Evolutionary conservation across 1,284 basidiomycete genomes (phyloP).

Genomic region (Athelia sp.): DNA sequence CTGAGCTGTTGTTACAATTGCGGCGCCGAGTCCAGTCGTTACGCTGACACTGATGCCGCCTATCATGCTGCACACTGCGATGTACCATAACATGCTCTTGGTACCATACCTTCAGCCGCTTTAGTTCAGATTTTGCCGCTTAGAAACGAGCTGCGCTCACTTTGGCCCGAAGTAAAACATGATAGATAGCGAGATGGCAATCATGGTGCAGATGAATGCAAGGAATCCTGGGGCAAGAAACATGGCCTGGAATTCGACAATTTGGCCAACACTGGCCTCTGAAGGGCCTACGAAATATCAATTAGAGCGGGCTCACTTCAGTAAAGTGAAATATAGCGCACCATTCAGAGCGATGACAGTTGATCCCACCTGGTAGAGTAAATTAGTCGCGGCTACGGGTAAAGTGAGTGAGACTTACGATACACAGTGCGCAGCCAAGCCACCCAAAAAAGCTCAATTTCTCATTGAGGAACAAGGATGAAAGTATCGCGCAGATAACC

Average conservation of each 20-base stretch:
- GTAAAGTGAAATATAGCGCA: conserved; percentile 15
- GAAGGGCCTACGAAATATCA: conserved; percentile 56
- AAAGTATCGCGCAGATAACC: conserved; percentile 91
- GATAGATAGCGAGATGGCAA: conserved; percentile 58
- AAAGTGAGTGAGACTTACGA: conserved; percentile 40
- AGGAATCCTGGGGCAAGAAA: conserved; percentile 90
- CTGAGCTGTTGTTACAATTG: conserved; percentile 83
- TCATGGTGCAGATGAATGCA: conserved; percentile 65
- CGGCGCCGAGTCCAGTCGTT: conserved; percentile 89
- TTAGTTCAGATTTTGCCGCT: conserved; percentile 1
- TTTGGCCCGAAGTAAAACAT: conserved; percentile 79
- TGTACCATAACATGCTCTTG: conserved; percentile 95
- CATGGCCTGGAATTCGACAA: conserved; percentile 73
- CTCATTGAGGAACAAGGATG: conserved; percentile 92
- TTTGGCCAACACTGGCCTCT: conserved; percentile 78
- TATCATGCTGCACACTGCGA: conserved; percentile 91
- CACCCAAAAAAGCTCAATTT: conserved; percentile 89
- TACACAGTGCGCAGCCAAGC: conserved; percentile 88
- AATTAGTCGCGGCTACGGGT: conserved; percentile 1
- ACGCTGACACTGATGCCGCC: conserved; percentile 96
- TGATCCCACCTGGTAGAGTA: conserved; percentile 65
- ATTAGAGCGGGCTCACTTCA: neutral
- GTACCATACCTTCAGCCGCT: conserved; percentile 68
- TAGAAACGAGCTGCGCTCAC: conserved; percentile 26
- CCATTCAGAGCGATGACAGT: conserved; percentile 81